Conservation (phyloP, 83 land plant genomes). For the Thuja plicata region DNA sequence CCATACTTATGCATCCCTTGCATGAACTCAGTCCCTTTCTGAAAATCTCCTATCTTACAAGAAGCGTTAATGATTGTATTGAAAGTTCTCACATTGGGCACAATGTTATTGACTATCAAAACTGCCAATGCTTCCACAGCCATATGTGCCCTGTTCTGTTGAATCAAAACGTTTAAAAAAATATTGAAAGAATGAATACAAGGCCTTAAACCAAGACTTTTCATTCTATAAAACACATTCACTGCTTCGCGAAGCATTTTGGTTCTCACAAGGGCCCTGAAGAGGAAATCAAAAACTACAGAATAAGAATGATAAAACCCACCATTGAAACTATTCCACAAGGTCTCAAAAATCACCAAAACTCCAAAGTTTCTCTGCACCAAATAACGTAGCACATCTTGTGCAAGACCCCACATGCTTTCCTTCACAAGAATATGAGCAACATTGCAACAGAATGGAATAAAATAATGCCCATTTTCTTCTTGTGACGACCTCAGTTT, state of each 20-base stretch:
- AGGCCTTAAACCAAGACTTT: constrained; percentile 35
- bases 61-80: constrained; percentile 48
- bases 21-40: constrained; percentile 50
- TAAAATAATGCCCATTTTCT: background rate
- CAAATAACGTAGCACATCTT: constrained; percentile 43
- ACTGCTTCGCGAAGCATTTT: constrained; percentile 36
- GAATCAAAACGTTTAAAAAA: constrained; percentile 40
- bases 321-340: constrained; percentile 24
- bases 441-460: constrained; percentile 27
- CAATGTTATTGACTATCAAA: constrained; percentile 43
- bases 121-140: constrained; percentile 52
- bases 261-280: constrained; percentile 44
- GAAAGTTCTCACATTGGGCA: constrained; percentile 35
- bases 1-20: constrained; percentile 56
- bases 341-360: constrained; percentile 25
- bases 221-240: constrained; percentile 28
- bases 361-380: constrained; percentile 20
- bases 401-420: constrained; percentile 28
- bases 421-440: constrained; percentile 33
- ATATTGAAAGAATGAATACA: constrained; percentile 32
- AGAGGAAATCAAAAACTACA: constrained; percentile 26
- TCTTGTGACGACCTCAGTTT: constrained; percentile 13
- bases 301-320: constrained; percentile 25
- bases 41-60: constrained; percentile 39
- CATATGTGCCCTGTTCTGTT: constrained; percentile 28